Percentiles rank a stretch among this genome's conserved stretches.
phyloP scores from a whole-genome alignment of 345 rosid genomes.

The Salix dunnii region DNA sequence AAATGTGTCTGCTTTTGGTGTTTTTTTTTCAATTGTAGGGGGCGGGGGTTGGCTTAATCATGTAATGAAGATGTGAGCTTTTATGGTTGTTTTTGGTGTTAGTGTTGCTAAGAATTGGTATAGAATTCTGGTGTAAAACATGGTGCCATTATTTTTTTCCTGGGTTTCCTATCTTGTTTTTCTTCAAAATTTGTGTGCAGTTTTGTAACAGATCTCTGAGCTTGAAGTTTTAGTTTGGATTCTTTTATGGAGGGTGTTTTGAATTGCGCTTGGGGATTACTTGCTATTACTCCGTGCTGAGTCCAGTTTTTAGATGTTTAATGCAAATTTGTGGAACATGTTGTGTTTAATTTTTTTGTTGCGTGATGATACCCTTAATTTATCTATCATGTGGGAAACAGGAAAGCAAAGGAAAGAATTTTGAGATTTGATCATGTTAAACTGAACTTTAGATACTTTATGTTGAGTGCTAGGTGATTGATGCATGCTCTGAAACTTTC shows the following conservation, averaged over 20 bases:
- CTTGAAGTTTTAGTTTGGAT: slow-evolving; percentile 9
- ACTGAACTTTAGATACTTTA: slow-evolving; percentile 20
- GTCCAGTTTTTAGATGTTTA: slow-evolving; percentile 15
- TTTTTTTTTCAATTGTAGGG: slow-evolving; percentile 1
- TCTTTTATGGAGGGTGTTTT: slow-evolving; percentile 6
- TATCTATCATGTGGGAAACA: background rate
- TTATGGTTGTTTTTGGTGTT: background rate
- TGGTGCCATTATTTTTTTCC: background rate
- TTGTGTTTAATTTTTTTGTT: slow-evolving; percentile 7
- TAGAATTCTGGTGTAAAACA: slow-evolving; percentile 1
- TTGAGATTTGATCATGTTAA: slow-evolving; percentile 18
- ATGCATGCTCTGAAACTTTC: slow-evolving; percentile 14
- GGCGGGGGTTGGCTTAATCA: too few relatives aligned
- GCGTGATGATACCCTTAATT: too few relatives aligned
- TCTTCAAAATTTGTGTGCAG: background rate
- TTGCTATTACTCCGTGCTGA: slow-evolving; percentile 6
- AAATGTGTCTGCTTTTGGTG: slow-evolving; percentile 9
- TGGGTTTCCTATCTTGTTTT: background rate
- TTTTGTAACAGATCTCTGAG: slow-evolving; percentile 1
- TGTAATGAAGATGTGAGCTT: background rate
- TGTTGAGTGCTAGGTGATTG: slow-evolving; percentile 22
- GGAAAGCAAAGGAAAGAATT: background rate
- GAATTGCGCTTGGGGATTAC: slow-evolving; percentile 12
- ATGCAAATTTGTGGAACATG: slow-evolving; percentile 10
- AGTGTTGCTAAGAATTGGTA: background rate